Evolutionary conservation across 2,329 filamentous ascomycete species (phyloP).

Genomic region (Neopestalotiopsis rosae): DNA sequence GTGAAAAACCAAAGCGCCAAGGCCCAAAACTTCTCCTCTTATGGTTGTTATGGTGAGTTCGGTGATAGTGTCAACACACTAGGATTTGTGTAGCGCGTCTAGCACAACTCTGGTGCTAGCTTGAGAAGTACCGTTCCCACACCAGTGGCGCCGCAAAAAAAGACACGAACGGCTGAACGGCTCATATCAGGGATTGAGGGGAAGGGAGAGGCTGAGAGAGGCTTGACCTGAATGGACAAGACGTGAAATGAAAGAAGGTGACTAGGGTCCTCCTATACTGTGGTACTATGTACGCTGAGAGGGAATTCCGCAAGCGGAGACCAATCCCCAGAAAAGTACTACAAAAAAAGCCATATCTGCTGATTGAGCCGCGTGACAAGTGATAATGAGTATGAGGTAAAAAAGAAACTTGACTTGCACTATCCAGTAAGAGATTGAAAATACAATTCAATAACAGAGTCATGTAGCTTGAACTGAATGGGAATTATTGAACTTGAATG

Average conservation of each 20-base stretch:
- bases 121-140: background rate
- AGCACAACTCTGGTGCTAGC: background rate
- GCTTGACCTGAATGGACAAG: background rate
- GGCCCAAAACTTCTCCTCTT: too few species aligned
- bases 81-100: background rate
- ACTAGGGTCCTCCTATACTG: background rate
- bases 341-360: background rate
- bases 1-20: too few species aligned
- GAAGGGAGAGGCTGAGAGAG: background rate
- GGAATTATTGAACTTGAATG: background rate
- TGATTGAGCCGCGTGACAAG: background rate
- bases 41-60: background rate
- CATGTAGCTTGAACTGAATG: background rate
- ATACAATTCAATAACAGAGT: background rate
- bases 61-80: background rate
- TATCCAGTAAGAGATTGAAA: background rate
- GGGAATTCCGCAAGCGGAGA: background rate
- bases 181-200: too few species aligned
- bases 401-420: background rate
- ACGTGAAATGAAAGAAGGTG: background rate
- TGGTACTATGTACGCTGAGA: background rate
- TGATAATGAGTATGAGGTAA: background rate
- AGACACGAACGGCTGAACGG: background rate
- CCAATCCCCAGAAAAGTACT: background rate
- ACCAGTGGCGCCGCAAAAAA: background rate